A percentile compares a stretch with the other conserved stretches of the same genome.
Evolutionary conservation across 345 rosid genomes (phyloP).

Genomic region (Citrus sp.): DNA sequence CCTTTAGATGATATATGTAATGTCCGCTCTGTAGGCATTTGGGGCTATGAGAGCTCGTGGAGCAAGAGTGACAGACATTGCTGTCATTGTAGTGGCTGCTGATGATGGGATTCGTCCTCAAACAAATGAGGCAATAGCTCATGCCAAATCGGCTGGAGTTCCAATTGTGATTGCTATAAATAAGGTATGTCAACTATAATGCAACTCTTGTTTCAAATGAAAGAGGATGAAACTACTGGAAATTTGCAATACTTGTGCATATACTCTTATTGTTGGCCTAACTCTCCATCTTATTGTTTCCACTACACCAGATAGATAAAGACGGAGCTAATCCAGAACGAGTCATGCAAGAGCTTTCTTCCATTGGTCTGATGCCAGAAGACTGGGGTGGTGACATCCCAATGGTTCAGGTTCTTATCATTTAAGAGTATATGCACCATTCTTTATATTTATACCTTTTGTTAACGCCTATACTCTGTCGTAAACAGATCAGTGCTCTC

Average conservation of each 20-base stretch:
- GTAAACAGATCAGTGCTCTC: constrained; percentile 90
- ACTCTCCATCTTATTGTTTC: constrained; percentile 16
- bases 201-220: constrained; percentile 1
- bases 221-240: constrained; percentile 12
- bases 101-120: constrained; percentile 99
- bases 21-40: constrained; percentile 71
- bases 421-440: constrained; percentile 15
- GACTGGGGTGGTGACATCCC: constrained; percentile 98
- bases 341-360: constrained; percentile 98
- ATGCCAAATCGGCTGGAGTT: constrained; percentile 96
- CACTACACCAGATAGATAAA: constrained; percentile 73
- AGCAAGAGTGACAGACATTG: constrained; percentile 95
- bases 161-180: constrained; percentile 89
- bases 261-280: constrained; percentile 10
- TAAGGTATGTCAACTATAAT: constrained; percentile 48
- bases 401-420: constrained; percentile 78
- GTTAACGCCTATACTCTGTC: constrained; percentile 22
- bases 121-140: constrained; percentile 97
- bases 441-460: constrained; percentile 17
- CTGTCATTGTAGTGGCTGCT: constrained; percentile 94
- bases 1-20: constrained; percentile 26
- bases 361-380: constrained; percentile 95
- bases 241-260: constrained; percentile 11
- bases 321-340: constrained; percentile 94
- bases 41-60: constrained; percentile 99